Conservation (phyloP, 2,329 filamentous ascomycete genomes). For the Fusarium luffae region DNA sequence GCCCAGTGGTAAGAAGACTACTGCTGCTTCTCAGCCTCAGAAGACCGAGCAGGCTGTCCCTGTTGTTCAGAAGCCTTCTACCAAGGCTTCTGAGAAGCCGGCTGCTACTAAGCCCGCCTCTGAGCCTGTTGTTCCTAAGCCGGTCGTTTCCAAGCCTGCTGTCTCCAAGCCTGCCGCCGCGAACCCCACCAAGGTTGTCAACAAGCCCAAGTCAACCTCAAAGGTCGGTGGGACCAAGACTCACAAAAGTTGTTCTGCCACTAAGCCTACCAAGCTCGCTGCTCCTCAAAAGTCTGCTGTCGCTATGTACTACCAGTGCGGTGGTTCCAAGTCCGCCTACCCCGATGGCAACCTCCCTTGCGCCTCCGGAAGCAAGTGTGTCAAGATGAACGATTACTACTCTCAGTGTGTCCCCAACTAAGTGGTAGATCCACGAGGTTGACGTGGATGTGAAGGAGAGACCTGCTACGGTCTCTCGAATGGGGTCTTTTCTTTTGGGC, state of each 20-base stretch:
- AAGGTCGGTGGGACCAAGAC: conserved; percentile 32
- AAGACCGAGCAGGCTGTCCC: conserved; percentile 22
- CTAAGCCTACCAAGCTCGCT: conserved; percentile 23
- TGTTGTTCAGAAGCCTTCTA: conserved; percentile 26
- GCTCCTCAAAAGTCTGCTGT: conserved; percentile 21
- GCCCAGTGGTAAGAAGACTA: conserved; percentile 4
- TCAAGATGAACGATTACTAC: conserved; percentile 43
- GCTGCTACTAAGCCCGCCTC: conserved; percentile 8
- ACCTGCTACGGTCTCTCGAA: background rate
- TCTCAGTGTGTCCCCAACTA: conserved; percentile 43
- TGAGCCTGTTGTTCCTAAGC: background rate
- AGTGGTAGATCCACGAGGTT: conserved; percentile 16
- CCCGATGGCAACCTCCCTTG: conserved; percentile 40
- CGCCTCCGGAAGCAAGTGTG: conserved; percentile 39
- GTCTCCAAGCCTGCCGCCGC: conserved; percentile 13
- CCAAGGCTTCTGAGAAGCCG: conserved; percentile 13
- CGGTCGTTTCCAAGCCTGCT: background rate
- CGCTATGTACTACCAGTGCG: conserved; percentile 37
- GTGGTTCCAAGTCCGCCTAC: conserved; percentile 37
- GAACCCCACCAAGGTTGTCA: conserved; percentile 8
- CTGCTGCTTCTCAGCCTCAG: conserved; percentile 11
- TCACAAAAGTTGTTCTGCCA: conserved; percentile 26
- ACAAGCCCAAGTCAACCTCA: conserved; percentile 14
- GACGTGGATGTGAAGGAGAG: background rate
- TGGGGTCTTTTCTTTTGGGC: conserved; percentile 7